These are phyloP conservation scores for Suhomyces sp. DNA, from an alignment of 805 yeast species.

Conservation along the genomic window DNA sequence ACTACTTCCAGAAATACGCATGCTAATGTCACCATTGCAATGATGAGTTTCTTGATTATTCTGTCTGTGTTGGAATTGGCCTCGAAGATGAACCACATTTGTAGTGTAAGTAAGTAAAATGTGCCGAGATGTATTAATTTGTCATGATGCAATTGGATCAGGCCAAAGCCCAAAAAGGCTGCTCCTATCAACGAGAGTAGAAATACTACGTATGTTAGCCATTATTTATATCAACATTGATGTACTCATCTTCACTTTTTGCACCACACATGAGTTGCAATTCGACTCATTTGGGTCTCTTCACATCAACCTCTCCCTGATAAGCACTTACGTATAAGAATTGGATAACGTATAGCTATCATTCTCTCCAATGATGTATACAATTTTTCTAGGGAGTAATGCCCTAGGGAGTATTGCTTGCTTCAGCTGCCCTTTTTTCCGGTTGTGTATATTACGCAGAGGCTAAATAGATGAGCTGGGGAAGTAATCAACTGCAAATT, in stretches of 20 bases:
- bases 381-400: neutral
- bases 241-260: neutral
- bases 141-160: constrained; percentile 46
- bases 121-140: constrained; percentile 48
- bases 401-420: neutral
- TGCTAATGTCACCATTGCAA: constrained; percentile 25
- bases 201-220: constrained; percentile 21
- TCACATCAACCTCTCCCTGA: neutral
- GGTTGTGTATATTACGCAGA: neutral
- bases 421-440: neutral
- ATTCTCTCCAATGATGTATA: neutral
- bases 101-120: constrained; percentile 45
- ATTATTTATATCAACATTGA: neutral
- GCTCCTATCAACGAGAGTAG: constrained; percentile 24
- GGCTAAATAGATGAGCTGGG: neutral
- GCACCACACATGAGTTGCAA: neutral
- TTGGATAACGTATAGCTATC: constrained; percentile 5
- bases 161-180: constrained; percentile 51
- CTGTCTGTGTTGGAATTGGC: constrained; percentile 15
- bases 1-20: constrained; percentile 53
- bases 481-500: neutral
- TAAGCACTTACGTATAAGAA: constrained; percentile 8
- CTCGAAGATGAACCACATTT: constrained; percentile 47
- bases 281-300: neutral
- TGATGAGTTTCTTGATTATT: constrained; percentile 14